Conservation (phyloP, 1,284 basidiomycete genomes). For the Microbotryum intermedium region DNA sequence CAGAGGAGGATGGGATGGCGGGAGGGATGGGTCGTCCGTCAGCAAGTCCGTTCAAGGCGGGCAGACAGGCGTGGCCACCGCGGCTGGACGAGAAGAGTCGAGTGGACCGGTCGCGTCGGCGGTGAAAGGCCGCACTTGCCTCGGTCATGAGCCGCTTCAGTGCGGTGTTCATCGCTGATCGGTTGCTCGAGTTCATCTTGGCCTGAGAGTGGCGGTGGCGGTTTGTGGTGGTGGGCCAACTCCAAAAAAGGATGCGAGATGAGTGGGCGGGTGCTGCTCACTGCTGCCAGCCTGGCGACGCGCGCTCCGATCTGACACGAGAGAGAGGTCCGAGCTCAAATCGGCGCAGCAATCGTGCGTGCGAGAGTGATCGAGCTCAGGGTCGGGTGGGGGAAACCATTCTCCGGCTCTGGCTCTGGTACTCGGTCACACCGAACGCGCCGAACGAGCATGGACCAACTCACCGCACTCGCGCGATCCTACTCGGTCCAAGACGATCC, state of each 20-base stretch:
- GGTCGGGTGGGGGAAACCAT: background rate
- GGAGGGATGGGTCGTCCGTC: background rate
- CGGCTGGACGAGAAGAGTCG: too few relatives aligned
- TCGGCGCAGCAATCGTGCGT: too few relatives aligned
- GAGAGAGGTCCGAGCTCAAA: too few relatives aligned
- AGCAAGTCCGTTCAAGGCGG: background rate
- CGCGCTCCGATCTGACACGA: too few relatives aligned
- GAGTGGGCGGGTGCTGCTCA: too few relatives aligned
- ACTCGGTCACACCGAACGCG: background rate
- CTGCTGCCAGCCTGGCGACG: too few relatives aligned
- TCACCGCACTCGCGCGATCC: slow-evolving; percentile 5
- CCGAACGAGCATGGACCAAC: background rate
- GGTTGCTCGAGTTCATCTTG: background rate
- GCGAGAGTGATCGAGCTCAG: too few relatives aligned
- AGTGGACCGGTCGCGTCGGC: too few relatives aligned
- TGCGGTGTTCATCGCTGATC: slow-evolving; percentile 21
- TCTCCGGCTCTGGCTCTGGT: background rate
- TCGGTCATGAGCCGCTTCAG: slow-evolving; percentile 33
- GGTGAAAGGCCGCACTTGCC: too few relatives aligned
- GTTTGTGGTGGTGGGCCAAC: too few relatives aligned
- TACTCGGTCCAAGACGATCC: slow-evolving; percentile 7
- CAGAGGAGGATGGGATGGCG: background rate
- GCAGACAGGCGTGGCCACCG: slow-evolving; percentile 4
- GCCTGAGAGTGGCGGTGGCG: too few relatives aligned
- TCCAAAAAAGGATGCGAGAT: too few relatives aligned